Percentiles rank a stretch among this genome's conserved stretches.
Evolutionary conservation across 2,329 filamentous ascomycete genomes (phyloP).

Genomic region (Cladophialophora chaetospira): DNA sequence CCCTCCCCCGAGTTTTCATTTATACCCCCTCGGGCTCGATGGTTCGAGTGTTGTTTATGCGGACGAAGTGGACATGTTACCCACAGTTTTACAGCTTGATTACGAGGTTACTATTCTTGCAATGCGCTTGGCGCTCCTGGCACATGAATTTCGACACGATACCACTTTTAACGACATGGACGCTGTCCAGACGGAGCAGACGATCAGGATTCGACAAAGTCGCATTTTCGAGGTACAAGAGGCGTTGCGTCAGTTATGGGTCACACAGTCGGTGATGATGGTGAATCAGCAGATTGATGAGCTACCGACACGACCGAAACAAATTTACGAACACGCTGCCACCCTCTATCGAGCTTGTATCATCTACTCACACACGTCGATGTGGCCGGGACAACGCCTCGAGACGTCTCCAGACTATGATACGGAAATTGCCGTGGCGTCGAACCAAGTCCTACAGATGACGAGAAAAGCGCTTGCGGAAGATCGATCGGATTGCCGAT

Average conservation of each 20-base stretch:
- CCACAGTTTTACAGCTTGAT: constrained; percentile 48
- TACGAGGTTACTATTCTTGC: constrained; percentile 50
- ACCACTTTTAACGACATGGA: constrained; percentile 31
- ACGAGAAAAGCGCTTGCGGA: constrained; percentile 44
- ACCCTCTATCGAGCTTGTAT: constrained; percentile 53
- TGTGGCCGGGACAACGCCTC: constrained; percentile 53
- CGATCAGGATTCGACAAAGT: constrained; percentile 35
- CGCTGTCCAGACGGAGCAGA: constrained; percentile 30
- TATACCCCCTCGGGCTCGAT: constrained; percentile 41
- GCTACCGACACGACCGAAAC: constrained; percentile 41
- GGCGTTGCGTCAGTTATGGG: constrained; percentile 43
- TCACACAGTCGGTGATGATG: constrained; percentile 40
- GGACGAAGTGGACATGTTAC: constrained; percentile 42
- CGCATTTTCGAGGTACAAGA: constrained; percentile 43
- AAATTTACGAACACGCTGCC: constrained; percentile 49
- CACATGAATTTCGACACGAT: constrained; percentile 44
- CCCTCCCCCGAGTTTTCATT: constrained; percentile 43
- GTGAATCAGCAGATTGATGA: constrained; percentile 41
- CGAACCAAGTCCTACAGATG: constrained; percentile 49
- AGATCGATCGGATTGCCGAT: constrained; percentile 46
- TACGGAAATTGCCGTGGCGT: constrained; percentile 49
- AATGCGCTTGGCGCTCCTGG: constrained; percentile 48
- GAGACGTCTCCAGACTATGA: constrained; percentile 43
- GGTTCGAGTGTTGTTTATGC: constrained; percentile 42
- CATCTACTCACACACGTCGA: constrained; percentile 57